Evolutionary conservation across 2,329 filamentous ascomycete species (phyloP), one percentile per base, ranked within the genome.

Genomic region (Moelleriella libera): DNA sequence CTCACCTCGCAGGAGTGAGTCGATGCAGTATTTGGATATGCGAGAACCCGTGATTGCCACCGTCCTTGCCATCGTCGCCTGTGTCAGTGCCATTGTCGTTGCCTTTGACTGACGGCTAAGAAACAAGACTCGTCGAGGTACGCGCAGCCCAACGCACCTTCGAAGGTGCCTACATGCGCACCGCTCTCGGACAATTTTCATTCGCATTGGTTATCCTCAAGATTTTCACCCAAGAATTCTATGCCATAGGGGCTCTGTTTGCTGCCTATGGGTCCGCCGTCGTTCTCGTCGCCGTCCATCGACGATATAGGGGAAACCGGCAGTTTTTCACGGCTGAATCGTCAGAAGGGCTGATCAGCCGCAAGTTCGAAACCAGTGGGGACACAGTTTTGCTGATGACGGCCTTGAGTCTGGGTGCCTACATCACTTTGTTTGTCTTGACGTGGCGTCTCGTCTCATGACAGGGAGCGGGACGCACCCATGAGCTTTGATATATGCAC

Each of bases 171-270:
- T 98, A 97, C 66, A 84, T 96, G 60, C 85, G 92, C 51, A 98
- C 92, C 0, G 89, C 90, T 3, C 78, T 98, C 21, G 87, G 86
- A 3, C 89, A 97, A 60, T 97, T 97, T 70, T 90, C 85, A 48
- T 97, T 98, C 64, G 83, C 90, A 21, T 80, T 98, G 45, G 82
- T 98, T 52, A 86, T 98, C 46, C 56, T 66, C 49, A 95, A 94
- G 69, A 94, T 98, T 65, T 97, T 98, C 69, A 96, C 88, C 7
- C 78, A 82, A 46, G 92, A 97, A 61, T 97, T 98, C 71, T 97
- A 97, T 67, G 81, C 84, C 55, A 95, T 96, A 52, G 92, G 92
- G n/a, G 92, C 92, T 6, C 73, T 98, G 32, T 96, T 96, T 62
- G 89, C 92, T 42, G 82, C 88, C 45, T 97, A 97, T 60, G 92